These are phyloP conservation scores for Kwoniella bestiolae DNA, from an alignment of 768 basidiomycete species.

Conservation along the genomic window DNA sequence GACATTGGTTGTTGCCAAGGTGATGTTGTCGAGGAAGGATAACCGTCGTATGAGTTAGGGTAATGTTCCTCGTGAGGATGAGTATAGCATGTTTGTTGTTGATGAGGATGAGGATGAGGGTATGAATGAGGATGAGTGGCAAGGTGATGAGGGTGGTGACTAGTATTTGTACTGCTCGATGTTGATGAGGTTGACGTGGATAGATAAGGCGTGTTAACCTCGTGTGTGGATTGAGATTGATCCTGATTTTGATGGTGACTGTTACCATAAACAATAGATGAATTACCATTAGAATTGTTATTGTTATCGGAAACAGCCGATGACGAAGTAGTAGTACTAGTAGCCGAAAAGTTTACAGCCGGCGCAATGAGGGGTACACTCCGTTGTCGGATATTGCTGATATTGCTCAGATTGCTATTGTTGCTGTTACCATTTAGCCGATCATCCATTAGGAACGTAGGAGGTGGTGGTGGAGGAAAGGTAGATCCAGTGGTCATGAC, in stretches of 20 bases:
- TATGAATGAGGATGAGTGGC: conserved; percentile 21
- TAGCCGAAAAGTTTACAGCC: conserved; percentile 17
- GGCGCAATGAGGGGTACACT: conserved; percentile 14
- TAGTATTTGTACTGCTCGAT: conserved; percentile 4
- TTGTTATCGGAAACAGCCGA: conserved; percentile 27
- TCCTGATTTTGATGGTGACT: conserved; percentile 18
- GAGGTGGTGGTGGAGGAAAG: background rate
- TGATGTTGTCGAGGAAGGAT: conserved; percentile 11
- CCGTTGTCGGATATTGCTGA: conserved; percentile 1
- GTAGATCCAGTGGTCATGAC: conserved; percentile 26
- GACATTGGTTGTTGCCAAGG: conserved; percentile 13
- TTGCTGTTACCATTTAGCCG: background rate
- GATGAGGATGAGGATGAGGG: conserved; percentile 13
- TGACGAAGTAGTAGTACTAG: conserved; percentile 13
- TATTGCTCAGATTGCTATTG: too few species aligned
- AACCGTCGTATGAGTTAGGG: conserved; percentile 6
- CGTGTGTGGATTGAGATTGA: conserved; percentile 2
- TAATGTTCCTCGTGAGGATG: conserved; percentile 7
- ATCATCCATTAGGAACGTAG: conserved; percentile 6
- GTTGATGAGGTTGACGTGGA: conserved; percentile 5
- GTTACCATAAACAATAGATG: conserved; percentile 2
- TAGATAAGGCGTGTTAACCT: conserved; percentile 24
- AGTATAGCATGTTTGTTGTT: conserved; percentile 3
- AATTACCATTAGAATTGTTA: conserved; percentile 2
- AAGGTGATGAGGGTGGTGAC: background rate